Base-by-base conservation (phyloP, 306 rosid species). In the Cicer bijugum region DNA sequence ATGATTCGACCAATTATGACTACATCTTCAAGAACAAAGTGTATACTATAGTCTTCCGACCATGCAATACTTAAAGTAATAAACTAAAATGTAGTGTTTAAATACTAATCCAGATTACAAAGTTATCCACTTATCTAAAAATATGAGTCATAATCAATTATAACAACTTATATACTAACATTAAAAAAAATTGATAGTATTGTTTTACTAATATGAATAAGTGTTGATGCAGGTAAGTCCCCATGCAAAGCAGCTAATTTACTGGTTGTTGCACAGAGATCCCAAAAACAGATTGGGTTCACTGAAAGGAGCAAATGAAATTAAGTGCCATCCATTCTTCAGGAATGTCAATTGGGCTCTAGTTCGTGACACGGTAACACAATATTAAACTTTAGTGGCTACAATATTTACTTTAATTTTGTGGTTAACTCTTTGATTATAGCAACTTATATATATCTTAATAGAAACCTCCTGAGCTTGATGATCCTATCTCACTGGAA, bases 381-480 rank as follows among this genome's bases (percentile, higher is more conserved):
- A 64, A 1, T 28, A 44, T 8, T 4, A 23, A 47, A 75, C 4
- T 19, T 62, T 60, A 17, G 28, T 56, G 58, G 28, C 5, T 50
- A 23, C 9, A 6, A n/a, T 68, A 39, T 66, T 55, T 20, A 7
- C 67, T 66, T 57, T 16, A 64, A 50, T 65, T 20, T 62, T 68
- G 9, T 56, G n/a, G 35, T 51, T 15, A 63, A 39, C n/a, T 61
- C 48, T 45, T 56, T 57, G 5, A 44, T 45, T 72, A 23, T 37
- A 53, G 12, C 37, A 38, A 62, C 14, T 37, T 11, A 53, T 17
- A 55, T 51, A 35, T 57, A 17, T 73, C 8, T 35, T 73, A 55
- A 48, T 87, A 94, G 99, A 83, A 78, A 72, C 96, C 97, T 83
- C 99, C 99, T 16, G 64, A 87, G 85, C 96, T 91, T 35, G 97